Base-by-base conservation (phyloP, 257 asterid species). In the Verbena officinalis region DNA sequence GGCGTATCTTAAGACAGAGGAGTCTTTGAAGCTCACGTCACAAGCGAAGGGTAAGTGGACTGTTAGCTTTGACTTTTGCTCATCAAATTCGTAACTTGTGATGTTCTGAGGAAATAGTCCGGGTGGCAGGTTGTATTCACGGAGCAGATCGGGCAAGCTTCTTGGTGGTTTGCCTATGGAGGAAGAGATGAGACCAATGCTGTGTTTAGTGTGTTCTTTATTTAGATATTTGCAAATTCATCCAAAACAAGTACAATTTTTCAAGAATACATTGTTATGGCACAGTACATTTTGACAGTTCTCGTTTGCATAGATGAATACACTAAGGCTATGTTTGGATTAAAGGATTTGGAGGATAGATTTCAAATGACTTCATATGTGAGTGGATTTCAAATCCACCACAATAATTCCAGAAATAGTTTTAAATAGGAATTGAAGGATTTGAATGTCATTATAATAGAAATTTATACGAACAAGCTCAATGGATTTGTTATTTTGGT, bases 1-100 rank as follows among this genome's bases (percentile, higher is more conserved):
- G 43, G 86, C 88, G 1, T 82, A 88, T 56, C 94, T 74, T 24
- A 91, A 34, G 5, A 66, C 2, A 24, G 90, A 79, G 5, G 92
- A 79, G 72, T 88, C 97, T 75, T 80, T 86, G 79, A 82, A 91
- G 84, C 74, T 77, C 78, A 80, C 88, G 77, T 91, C 97, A 24
- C 91, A 88, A 4, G 89, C 69, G n/a, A 61, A 81, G 27, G 96
- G 96, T 64, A 88, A 73, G 81, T 91, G 78, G 27, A 91, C 83
- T 0, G 74, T 81, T 57, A 91, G 81, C 77, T 74, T 91, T 21
- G 84, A 71, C 49, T 78, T 88, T 9, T 78, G 57, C 55, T 80
- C 90, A 4, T 91, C 95, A 11, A 80, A 83, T 72, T 91, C 97
- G 9, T 80, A 91, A 6, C 81, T 68, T 0, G 84, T 68, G 67